A percentile compares a stretch with the other conserved stretches of the same genome.
Conservation (phyloP, 2,329 filamentous ascomycete genomes). For the Aspergillus brunneoviolaceus region DNA sequence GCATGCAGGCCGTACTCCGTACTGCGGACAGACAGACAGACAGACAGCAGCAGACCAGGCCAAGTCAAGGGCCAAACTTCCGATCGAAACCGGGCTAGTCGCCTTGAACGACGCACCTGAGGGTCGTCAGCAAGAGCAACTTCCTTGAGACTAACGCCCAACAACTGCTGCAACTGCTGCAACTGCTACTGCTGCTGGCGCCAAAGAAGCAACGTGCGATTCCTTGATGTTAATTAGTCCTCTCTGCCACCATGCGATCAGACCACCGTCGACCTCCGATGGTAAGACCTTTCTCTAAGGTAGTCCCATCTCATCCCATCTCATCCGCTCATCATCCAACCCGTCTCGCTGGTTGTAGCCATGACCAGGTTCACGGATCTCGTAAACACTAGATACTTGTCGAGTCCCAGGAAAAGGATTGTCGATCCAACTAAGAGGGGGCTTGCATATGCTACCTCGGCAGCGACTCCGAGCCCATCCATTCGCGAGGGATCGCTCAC, state of each 20-base stretch:
- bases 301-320: not conserved
- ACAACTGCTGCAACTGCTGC: not conserved
- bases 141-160: not conserved
- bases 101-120: not conserved
- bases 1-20: not conserved
- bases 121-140: not conserved
- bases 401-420: constrained; percentile 10
- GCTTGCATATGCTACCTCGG: constrained; percentile 25
- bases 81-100: not conserved
- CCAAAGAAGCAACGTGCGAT: constrained; percentile 16
- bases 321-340: not conserved
- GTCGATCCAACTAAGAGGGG: constrained; percentile 21
- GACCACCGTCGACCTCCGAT: constrained; percentile 1
- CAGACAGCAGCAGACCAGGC: not conserved
- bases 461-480: constrained; percentile 20
- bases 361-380: constrained; percentile 3
- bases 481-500: not conserved
- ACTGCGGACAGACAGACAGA: not conserved
- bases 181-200: not conserved
- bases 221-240: not conserved
- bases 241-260: constrained; percentile 1
- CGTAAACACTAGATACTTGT: not conserved
- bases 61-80: not conserved
- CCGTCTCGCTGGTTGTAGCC: constrained; percentile 1
- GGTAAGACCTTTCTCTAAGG: constrained; percentile 5